Conservation (phyloP, 768 basidiomycete species). For the Mrakia gelida region DNA sequence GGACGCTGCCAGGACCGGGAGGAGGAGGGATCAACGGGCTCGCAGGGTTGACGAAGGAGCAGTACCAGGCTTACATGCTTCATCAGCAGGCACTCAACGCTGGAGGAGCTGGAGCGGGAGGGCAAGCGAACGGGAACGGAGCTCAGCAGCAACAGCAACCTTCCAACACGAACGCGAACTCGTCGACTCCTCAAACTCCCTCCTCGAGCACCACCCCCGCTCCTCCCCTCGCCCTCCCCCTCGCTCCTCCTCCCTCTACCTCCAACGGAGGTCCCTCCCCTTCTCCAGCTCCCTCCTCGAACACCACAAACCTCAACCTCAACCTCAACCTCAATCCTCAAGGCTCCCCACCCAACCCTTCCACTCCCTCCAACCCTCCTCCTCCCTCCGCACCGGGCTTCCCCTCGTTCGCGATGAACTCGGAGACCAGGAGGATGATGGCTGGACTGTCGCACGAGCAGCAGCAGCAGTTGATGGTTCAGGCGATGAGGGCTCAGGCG, state of each 20-base stretch:
- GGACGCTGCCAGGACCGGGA: background rate
- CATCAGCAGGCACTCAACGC: slow-evolving; percentile 44
- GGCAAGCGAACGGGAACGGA: background rate
- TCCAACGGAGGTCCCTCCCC: background rate
- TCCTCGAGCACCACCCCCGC: background rate
- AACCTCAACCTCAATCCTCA: background rate
- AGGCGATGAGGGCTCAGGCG: slow-evolving; percentile 27
- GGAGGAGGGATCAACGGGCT: background rate
- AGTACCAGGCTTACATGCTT: background rate
- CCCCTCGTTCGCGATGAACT: background rate
- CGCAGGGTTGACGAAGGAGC: background rate
- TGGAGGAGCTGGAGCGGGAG: slow-evolving; percentile 52
- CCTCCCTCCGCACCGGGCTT: background rate
- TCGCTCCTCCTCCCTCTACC: background rate
- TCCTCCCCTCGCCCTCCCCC: background rate
- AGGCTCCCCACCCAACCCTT: background rate
- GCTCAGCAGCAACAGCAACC: slow-evolving; percentile 36
- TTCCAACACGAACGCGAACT: background rate
- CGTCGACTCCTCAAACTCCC: background rate
- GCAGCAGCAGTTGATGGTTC: slow-evolving; percentile 18
- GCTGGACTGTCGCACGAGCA: slow-evolving; percentile 28
- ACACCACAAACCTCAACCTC: background rate
- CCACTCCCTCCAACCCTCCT: background rate
- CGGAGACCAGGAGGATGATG: slow-evolving; percentile 20
- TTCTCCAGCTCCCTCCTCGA: background rate